Evolutionary conservation across 2,329 filamentous ascomycete genomes (phyloP).

Genomic region (Pochonia chlamydosporia): DNA sequence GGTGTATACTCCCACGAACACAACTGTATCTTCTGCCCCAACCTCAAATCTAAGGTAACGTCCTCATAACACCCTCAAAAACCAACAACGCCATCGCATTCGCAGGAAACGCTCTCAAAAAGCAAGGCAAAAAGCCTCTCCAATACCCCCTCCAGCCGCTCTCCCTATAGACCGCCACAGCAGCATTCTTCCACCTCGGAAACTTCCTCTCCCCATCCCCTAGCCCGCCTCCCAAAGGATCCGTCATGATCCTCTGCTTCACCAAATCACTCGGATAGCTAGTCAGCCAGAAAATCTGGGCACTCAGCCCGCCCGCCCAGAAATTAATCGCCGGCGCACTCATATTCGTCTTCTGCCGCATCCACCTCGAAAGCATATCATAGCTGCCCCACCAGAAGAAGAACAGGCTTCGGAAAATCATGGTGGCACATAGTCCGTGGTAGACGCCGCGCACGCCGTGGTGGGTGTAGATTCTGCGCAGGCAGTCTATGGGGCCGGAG

Average conservation of each 20-base stretch:
- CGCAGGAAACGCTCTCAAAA: slow-evolving; percentile 87
- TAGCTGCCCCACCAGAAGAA: slow-evolving; percentile 99
- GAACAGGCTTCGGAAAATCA: slow-evolving; percentile 89
- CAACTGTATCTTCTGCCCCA: neutral
- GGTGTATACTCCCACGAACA: neutral
- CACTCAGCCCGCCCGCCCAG: slow-evolving; percentile 90
- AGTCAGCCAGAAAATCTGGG: slow-evolving; percentile 91
- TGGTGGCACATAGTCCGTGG: slow-evolving; percentile 76
- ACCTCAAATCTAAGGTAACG: slow-evolving; percentile 32
- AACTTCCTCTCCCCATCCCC: slow-evolving; percentile 65
- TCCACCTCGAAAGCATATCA: slow-evolving; percentile 68
- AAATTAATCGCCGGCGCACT: slow-evolving; percentile 84
- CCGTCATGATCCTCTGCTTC: slow-evolving; percentile 97
- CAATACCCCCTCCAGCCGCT: slow-evolving; percentile 77
- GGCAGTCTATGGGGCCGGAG: slow-evolving; percentile 79
- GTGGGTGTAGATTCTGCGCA: slow-evolving; percentile 58
- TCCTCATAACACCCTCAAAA: slow-evolving; percentile 86
- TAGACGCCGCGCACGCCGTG: slow-evolving; percentile 81
- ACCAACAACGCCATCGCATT: slow-evolving; percentile 91
- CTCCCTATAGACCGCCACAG: slow-evolving; percentile 68
- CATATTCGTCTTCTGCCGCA: slow-evolving; percentile 62
- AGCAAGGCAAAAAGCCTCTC: slow-evolving; percentile 90
- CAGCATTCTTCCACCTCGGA: slow-evolving; percentile 73
- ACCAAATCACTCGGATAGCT: slow-evolving; percentile 90
- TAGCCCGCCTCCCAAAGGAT: slow-evolving; percentile 68